Base-by-base conservation (phyloP, 1,284 basidiomycete genomes). In the Microbotryum silenes-acaulis region DNA sequence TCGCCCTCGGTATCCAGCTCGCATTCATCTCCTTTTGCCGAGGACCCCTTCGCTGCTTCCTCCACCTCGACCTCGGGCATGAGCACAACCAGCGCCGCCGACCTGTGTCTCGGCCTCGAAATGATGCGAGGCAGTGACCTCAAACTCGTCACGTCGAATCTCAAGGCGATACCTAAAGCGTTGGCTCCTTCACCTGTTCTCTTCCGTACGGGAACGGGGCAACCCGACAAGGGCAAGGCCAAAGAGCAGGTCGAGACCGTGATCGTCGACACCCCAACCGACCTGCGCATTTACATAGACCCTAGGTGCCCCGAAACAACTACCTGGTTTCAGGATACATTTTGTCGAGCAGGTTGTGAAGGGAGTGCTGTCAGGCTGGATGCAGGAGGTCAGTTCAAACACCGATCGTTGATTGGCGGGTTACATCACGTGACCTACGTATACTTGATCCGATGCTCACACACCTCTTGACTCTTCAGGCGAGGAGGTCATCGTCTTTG, bases 101-200 rank as follows among this genome's bases (percentile, higher is more conserved):
- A 68, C 53, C 60, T 68, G 62, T 68, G 67, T 47, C 60, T 68
- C 49, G 67, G 67, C 0, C 55, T 68, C 45, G 67, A 68, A 42
- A 68, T 68, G 67, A 44, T 61, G 4, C 48, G 65, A n/a, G 62
- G 67, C 0, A 57, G 42, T 10, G 62, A 66, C 21, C 18, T 62
- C 23, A 33, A 42, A 10, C 21, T 59, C 20, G 29, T 62, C 31
- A 51, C 50, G 16, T 42, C 37, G 37, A 18, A 42, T 42, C 37
- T 42, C 37, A 42, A 42, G 37, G 37, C 37, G 16, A 16, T 42
- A 42, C 12, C 37, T 6, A 42, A 18, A 42, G 37, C 37, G 37
- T 42, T 42, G 37, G 37, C 37, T 3, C 37, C 14, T 42, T 42
- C 37, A 42, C 37, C 37, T 18, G 37, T 18, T 18, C 37, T 42